Conservation (phyloP, 2,329 filamentous ascomycete genomes). For the Colletotrichum filicis region DNA sequence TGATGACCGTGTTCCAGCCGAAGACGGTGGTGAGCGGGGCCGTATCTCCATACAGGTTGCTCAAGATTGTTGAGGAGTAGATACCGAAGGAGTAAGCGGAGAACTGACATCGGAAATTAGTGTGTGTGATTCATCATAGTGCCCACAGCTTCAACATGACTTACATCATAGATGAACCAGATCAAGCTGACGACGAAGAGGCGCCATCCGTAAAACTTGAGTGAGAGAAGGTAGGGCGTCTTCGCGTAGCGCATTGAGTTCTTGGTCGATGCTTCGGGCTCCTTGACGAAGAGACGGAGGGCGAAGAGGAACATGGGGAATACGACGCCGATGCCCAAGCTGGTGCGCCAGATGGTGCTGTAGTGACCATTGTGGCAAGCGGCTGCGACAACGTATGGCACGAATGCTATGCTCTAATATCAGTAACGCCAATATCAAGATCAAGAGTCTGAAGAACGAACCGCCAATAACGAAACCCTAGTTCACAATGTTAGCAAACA, state of each 20-base stretch:
- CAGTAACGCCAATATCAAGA: no score
- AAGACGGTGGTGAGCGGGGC: slow-evolving; percentile 80
- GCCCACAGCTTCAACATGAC: neutral
- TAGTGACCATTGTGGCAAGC: slow-evolving; percentile 70
- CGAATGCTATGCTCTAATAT: neutral
- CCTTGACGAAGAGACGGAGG: slow-evolving; percentile 77
- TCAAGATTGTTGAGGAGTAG: slow-evolving; percentile 81
- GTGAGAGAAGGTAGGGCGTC: slow-evolving; percentile 65
- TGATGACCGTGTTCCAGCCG: slow-evolving; percentile 90
- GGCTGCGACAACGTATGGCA: slow-evolving; percentile 61
- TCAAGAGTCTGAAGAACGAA: slow-evolving; percentile 46
- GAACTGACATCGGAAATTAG: slow-evolving; percentile 59
- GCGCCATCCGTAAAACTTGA: slow-evolving; percentile 79
- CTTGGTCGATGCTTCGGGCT: slow-evolving; percentile 81
- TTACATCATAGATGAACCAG: slow-evolving; percentile 83
- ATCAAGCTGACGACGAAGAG: slow-evolving; percentile 77
- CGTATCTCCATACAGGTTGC: slow-evolving; percentile 67
- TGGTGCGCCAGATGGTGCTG: slow-evolving; percentile 83
- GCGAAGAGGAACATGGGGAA: slow-evolving; percentile 79
- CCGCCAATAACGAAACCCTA: slow-evolving; percentile 82
- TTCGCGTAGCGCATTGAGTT: slow-evolving; percentile 73
- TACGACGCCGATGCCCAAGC: slow-evolving; percentile 81
- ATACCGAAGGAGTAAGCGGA: slow-evolving; percentile 87
- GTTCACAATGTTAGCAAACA: slow-evolving; percentile 39
- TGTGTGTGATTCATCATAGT: neutral